Base-by-base conservation (phyloP, 2,329 filamentous ascomycete genomes). In the Blastomyces parvus region DNA sequence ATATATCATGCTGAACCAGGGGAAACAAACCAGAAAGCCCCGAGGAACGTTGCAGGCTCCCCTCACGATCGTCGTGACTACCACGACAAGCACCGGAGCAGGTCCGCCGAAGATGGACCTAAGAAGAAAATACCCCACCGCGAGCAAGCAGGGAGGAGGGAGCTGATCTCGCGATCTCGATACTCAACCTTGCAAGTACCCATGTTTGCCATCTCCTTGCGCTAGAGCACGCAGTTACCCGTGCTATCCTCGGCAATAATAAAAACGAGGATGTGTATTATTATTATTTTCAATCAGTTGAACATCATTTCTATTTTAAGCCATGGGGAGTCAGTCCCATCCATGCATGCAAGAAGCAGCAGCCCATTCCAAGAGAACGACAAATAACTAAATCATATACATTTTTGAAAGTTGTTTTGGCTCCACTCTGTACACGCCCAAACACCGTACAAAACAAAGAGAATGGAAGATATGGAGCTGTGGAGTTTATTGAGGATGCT, bases 171-270 rank as follows among this genome's bases (percentile, higher is more conserved):
- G 46, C 46, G 46, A 50, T 50, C 46, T 50, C 11, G 46, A 25
- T 25, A 25, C 46, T 13, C 2, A 19, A 50, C 46, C 46, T 53
- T 53, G 50, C 13, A 33, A n/a, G 27, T 53, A 17, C 3, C 44
- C 44, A 46, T n/a, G 7, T 19, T 14, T 17, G 8, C 22, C 48
- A 52, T 14, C 22, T 14, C 22, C 48, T 25, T 52, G 25, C 27
- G 27, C 27, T 30, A 30, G 27, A n/a, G 53, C 17, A 38, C 19
- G 19, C 33, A 38, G 19, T 33, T 40, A 40, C 25, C 53, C 53
- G 53, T 57, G 53, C 33, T 38, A 40, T 57, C 53, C 53, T 57
- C 53, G 33, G 33, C 53, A 38, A 56, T 56, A 56, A 56, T 30
- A 56, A n/a, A 40, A 13, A 27, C 5, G 14, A 6, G 3, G 36